Base-by-base conservation (phyloP, 2,329 filamentous ascomycete genomes). In the Colletotrichum sp. region DNA sequence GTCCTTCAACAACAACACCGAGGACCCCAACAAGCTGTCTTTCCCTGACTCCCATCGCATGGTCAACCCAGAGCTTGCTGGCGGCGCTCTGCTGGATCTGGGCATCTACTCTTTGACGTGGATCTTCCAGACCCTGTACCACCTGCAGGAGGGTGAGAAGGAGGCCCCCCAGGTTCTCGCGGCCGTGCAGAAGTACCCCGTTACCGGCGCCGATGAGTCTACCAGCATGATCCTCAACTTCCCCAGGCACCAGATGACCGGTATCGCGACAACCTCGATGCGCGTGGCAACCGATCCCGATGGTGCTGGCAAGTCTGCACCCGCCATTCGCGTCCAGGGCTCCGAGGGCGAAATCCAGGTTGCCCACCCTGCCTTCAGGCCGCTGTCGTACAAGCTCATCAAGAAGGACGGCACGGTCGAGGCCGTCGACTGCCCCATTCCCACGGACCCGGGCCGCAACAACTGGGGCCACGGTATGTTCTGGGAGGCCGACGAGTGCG, bases 91-190 rank as follows among this genome's bases (percentile, higher is more conserved):
- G 71, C 90, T 98, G 67, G 96, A 98, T 84, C 88, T 98, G 73
- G 96, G 96, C 77, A 94, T 98, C 84, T 98, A 98, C 87, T 92
- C 95, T 63, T 86, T 98, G 77, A 98, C 95, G 36, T 98, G 96
- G 96, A 90, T 97, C 66, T 98, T 96, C 89, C 95, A 98, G 85
- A 94, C 93, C 60, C 90, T 98, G 32, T 98, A 98, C 86, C 95
- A 96, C 84, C 92, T 94, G 5, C 94, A 96, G 81, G 89, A 92
- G 78, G 89, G 90, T 28, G 87, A 90, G 70, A 94, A 95, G 79
- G 90, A 95, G 83, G 82, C 90, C 1, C 96, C 96, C 7, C 89
- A 87, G 60, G 92, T 97, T 5, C 86, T 92, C 12, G 90, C 93
- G 1, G 91, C 94, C 68, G 92, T 96, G 80, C 92, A 92, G 81